Evolutionary conservation across 192 early-diverging fungal species (phyloP).

Genomic region (Gonapodya sp.): DNA sequence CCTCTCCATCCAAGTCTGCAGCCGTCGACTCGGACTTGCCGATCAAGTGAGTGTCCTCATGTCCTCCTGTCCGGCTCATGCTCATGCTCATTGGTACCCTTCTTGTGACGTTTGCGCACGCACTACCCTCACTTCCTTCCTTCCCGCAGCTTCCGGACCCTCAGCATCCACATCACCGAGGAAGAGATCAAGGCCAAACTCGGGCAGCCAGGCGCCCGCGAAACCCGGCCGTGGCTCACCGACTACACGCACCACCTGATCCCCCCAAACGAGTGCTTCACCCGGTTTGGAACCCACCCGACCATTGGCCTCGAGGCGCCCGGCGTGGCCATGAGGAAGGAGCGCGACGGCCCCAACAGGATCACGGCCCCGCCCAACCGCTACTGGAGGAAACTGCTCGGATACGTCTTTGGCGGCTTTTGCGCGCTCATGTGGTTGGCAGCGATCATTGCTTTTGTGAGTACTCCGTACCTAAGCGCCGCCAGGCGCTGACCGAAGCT

Average conservation of each 20-base stretch:
- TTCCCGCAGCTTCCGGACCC: not conserved
- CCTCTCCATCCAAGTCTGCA: not conserved
- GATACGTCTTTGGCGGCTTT: constrained; percentile 22
- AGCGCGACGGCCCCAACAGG: not conserved
- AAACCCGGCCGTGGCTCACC: constrained; percentile 1
- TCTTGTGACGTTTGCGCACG: not conserved
- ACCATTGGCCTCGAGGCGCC: constrained; percentile 2
- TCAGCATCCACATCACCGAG: not conserved
- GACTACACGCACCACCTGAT: constrained; percentile 3
- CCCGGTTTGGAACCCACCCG: constrained; percentile 17
- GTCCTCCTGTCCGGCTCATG: not conserved
- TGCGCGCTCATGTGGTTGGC: constrained; percentile 16
- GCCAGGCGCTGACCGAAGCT: constrained; percentile 9
- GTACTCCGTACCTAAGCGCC: constrained; percentile 13
- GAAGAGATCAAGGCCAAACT: constrained; percentile 1
- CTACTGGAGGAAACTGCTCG: constrained; percentile 13
- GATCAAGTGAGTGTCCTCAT: not conserved
- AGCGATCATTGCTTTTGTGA: not conserved
- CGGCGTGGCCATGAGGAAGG: not conserved
- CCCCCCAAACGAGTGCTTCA: constrained; percentile 17
- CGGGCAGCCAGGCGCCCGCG: not conserved
- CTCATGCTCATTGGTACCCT: not conserved
- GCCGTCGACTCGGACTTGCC: not conserved
- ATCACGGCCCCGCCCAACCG: not conserved
- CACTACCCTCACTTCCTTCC: not conserved